These are phyloP conservation scores for Lecanosticta acicola DNA, from an alignment of 2,329 filamentous ascomycete genomes.

Conservation along the genomic window DNA sequence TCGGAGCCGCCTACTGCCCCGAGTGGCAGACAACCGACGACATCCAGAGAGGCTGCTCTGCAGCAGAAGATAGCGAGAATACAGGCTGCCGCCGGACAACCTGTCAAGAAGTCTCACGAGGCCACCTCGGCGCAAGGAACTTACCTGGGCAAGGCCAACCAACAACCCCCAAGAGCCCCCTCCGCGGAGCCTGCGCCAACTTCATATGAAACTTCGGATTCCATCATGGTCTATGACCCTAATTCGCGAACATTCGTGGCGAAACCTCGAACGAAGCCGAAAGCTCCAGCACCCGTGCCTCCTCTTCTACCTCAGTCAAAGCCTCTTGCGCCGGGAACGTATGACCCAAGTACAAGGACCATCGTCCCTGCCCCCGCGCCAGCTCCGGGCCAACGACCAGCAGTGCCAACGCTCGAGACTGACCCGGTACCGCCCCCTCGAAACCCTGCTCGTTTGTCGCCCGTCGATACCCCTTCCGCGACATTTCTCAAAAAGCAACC, in stretches of 20 bases:
- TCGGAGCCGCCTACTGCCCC: constrained; percentile 54
- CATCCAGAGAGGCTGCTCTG: constrained; percentile 9
- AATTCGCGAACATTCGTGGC: constrained; percentile 27
- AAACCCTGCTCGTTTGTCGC: constrained; percentile 29
- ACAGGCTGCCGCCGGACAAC: constrained; percentile 18
- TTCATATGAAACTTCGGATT: constrained; percentile 19
- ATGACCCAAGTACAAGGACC: constrained; percentile 29
- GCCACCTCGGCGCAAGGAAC: constrained; percentile 11
- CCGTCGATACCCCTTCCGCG: constrained; percentile 19
- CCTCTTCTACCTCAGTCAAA: constrained; percentile 10
- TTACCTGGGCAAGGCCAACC: constrained; percentile 9
- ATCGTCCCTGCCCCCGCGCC: constrained; percentile 20
- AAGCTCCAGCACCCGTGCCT: constrained; percentile 11
- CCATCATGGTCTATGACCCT: constrained; percentile 31
- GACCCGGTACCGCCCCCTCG: constrained; percentile 26
- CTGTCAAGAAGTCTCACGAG: constrained; percentile 12
- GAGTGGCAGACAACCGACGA: constrained; percentile 2
- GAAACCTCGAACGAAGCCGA: constrained; percentile 17
- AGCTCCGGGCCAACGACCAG: constrained; percentile 1
- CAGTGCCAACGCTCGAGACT: constrained; percentile 17
- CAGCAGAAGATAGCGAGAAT: constrained; percentile 19
- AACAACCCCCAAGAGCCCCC: not conserved
- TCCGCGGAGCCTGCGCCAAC: constrained; percentile 7
- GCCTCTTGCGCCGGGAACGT: constrained; percentile 21
- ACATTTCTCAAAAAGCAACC: constrained; percentile 29